Base-by-base conservation (phyloP, 139 green algal genomes). In the Chlamydomonas sp. region DNA sequence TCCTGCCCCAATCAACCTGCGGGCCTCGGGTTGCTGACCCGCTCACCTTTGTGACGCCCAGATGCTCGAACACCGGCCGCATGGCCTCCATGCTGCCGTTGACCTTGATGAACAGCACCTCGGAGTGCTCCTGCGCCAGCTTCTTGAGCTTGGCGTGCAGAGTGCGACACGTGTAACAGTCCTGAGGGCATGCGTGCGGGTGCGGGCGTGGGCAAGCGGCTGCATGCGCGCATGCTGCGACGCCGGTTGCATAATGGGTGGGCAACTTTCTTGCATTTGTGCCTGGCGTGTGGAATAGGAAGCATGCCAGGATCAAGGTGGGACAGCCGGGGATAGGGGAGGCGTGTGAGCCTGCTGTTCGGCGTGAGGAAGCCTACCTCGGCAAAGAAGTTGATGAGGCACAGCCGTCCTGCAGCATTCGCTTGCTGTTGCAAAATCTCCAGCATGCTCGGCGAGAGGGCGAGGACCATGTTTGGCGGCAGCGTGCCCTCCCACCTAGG, bases 71-170 rank as follows among this genome's bases (percentile, higher is more conserved):
- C 57, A 96, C 80, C 14, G 90, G 78, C 0, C 76, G 75, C 67
- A 97, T 83, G 10, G 78, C 86, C 2, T 84, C 63, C 9, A 76
- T 63, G 14, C 90, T 75, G 66, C 90, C 88, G 79, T 91, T 90
- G 8, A 96, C 89, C 90, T 96, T 97, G 31, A 94, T 72, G 74
- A 97, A 97, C 5, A 94, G 69, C 7, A 91, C 80, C 18, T 95
- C 89, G 0, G 89, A 88, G 86, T 96, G 91, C 12, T 92, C 83
- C 3, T 31, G 7, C 0, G 94, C 95, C 0, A 97, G 84, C 78
- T 96, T 85, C 63, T 90, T 87, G 12, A 97, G 83, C 76, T 96
- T 96, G 18, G 91, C 88, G 77, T 90, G 91, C 57, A 97, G 85
- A 1, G 81, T 79, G 5, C 88, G 85, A 68, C 93, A 96, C 20